Evolutionary conservation across 371 early-diverging fungal genomes (phyloP).

Genomic region (Apophysomyces ossiformis): DNA sequence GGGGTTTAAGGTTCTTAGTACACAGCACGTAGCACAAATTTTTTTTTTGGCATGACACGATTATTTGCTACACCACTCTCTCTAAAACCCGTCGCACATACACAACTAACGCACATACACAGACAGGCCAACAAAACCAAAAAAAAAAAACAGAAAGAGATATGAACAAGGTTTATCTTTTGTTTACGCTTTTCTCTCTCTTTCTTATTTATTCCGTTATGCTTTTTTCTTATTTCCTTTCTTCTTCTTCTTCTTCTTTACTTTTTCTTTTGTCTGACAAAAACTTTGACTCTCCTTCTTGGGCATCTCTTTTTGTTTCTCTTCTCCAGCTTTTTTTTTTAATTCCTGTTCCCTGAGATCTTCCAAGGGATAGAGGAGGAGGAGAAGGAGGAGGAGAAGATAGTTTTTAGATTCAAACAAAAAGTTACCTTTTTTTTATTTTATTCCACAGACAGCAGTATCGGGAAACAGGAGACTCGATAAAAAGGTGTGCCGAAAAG

Average conservation of each 20-base stretch:
- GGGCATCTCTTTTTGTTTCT: not conserved
- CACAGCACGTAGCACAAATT: not conserved
- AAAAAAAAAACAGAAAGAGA: slow-evolving; percentile 2
- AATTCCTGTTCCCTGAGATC: not conserved
- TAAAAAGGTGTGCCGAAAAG: slow-evolving; percentile 2
- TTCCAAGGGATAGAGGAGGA: not conserved
- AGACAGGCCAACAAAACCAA: too few species aligned
- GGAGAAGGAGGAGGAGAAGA: not conserved
- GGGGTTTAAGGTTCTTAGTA: slow-evolving; percentile 2
- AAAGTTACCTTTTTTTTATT: not conserved
- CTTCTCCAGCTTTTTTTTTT: not conserved
- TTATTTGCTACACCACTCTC: not conserved
- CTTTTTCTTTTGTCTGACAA: not conserved
- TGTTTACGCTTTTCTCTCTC: too few species aligned
- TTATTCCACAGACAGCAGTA: not conserved
- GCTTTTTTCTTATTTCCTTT: not conserved
- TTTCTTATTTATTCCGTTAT: not conserved
- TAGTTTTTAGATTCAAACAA: not conserved
- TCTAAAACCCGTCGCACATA: not conserved
- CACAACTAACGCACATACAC: too few species aligned
- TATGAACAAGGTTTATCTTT: not conserved
- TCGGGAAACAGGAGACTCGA: not conserved
- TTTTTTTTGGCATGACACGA: not conserved
- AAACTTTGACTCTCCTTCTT: too few species aligned
- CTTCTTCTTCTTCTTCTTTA: too few species aligned